Base-by-base conservation (phyloP, 352 stramenopile species). In the Pythium guiyangense region DNA sequence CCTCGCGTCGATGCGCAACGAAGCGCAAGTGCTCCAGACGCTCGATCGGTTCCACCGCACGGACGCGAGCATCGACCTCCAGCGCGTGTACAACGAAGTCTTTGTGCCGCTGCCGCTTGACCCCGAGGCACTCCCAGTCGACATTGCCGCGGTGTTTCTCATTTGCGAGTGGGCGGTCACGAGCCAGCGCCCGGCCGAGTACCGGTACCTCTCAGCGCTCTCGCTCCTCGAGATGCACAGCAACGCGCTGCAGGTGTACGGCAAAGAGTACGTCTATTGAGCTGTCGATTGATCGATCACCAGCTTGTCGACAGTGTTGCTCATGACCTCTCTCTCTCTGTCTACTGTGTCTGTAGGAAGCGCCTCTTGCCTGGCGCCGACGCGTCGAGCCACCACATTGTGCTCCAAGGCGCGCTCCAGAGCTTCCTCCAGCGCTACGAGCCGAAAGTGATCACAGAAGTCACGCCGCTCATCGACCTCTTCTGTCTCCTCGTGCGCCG, bases 141-240 rank as follows among this genome's bases (percentile, higher is more conserved):
- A 95, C 54, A 64, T 87, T 15, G 67, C 82, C 27, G 77, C 73
- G 10, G 54, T 95, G 40, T 84, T 90, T 42, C 64, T 92, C 6
- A 69, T 95, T 2, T 93, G 83, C 31, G 85, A 95, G 49, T 95
- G 85, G 85, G 79, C 83, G 17, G 78, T 95, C 22, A 90, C 83
- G 18, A 86, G 74, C 35, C 83, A 95, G 46, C 75, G 85, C 25
- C 82, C 85, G 9, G 74, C 81, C 20, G 85, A 95, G 43, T 93
- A 92, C 49, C 76, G 85, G 10, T 95, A 90, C 61, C 64, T 95
- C 6, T 88, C 84, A 39, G 78, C 81, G 37, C 62, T 92, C 40
- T 84, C 83, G 10, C 56, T 95, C 43, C 72, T 95, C 15, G 84
- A 95, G 52, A 91, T 92, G 78, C 83, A 93, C 59, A 92, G 72